Evolutionary conservation across 2,329 filamentous ascomycete genomes (phyloP).

Genomic region (Fusarium sp.): DNA sequence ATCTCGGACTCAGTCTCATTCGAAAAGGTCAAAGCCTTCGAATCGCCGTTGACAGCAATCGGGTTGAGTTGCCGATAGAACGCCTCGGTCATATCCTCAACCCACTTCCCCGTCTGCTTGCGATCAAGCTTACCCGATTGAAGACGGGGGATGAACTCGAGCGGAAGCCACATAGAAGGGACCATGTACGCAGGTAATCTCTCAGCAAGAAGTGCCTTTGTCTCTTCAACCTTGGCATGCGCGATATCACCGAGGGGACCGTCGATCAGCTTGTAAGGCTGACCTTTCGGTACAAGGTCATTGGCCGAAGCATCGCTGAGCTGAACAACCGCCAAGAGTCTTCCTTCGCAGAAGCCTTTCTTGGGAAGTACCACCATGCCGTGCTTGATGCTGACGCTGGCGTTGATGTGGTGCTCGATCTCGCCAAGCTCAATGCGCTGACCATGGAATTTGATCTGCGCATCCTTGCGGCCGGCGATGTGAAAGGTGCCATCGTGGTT

Average conservation of each 20-base stretch:
- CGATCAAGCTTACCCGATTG: conserved; percentile 43
- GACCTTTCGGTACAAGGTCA: conserved; percentile 21
- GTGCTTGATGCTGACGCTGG: conserved; percentile 38
- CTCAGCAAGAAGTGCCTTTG: conserved; percentile 29
- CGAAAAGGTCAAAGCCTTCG: not conserved
- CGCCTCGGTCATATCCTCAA: conserved; percentile 30
- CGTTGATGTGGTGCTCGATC: conserved; percentile 50
- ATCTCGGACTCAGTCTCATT: conserved; percentile 21
- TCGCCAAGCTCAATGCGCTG: conserved; percentile 53
- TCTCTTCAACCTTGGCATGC: conserved; percentile 15
- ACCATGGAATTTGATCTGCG: conserved; percentile 53
- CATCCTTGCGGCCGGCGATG: conserved; percentile 48
- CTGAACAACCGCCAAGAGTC: conserved; percentile 33
- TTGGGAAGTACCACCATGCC: conserved; percentile 37
- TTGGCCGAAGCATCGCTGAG: conserved; percentile 14
- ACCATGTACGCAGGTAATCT: conserved; percentile 43
- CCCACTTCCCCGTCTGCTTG: conserved; percentile 29
- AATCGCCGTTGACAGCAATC: not conserved
- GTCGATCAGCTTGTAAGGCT: conserved; percentile 26
- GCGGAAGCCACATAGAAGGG: conserved; percentile 39
- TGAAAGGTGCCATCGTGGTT: conserved; percentile 48
- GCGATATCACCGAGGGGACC: conserved; percentile 12
- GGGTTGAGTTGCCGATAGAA: conserved; percentile 39
- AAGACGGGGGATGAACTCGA: conserved; percentile 38
- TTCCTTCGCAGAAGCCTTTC: conserved; percentile 32